phyloP scores from a whole-genome alignment of 2,329 filamentous ascomycete genomes.

The Penicillium sp. region DNA sequence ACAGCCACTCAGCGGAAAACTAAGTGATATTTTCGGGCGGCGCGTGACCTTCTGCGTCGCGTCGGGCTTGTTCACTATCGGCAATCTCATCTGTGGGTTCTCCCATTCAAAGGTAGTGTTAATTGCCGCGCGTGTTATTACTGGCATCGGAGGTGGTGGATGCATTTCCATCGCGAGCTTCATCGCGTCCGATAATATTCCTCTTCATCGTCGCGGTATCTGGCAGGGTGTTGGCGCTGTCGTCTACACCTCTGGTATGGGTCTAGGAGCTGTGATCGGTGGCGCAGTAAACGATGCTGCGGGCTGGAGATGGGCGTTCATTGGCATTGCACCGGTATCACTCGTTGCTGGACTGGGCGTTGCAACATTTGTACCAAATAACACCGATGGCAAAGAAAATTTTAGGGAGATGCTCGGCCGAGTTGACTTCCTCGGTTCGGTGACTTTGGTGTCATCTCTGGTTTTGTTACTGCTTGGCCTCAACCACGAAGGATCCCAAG shows the following conservation, averaged over 20 bases:
- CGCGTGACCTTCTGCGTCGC: slow-evolving; percentile 11
- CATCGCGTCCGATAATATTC: slow-evolving; percentile 17
- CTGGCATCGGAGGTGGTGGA: slow-evolving; percentile 16
- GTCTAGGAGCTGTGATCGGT: slow-evolving; percentile 13
- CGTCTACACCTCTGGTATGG: slow-evolving; percentile 14
- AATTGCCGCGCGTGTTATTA: slow-evolving; percentile 9
- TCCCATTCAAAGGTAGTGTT: slow-evolving; percentile 3
- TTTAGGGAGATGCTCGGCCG: slow-evolving; percentile 3
- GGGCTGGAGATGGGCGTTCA: slow-evolving; percentile 18
- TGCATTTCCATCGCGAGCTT: slow-evolving; percentile 18
- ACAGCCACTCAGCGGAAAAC: slow-evolving; percentile 14
- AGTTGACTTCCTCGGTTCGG: slow-evolving; percentile 12
- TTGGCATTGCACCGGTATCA: slow-evolving; percentile 13
- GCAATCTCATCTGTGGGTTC: slow-evolving; percentile 13
- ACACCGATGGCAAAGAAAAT: not conserved
- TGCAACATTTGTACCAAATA: slow-evolving; percentile 8
- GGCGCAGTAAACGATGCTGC: slow-evolving; percentile 12
- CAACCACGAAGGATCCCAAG: slow-evolving; percentile 9
- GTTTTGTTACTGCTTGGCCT: slow-evolving; percentile 12
- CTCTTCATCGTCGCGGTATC: slow-evolving; percentile 7
- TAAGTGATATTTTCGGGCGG: slow-evolving; percentile 20
- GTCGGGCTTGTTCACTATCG: slow-evolving; percentile 11
- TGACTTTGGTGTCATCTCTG: slow-evolving; percentile 13
- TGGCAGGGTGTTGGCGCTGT: slow-evolving; percentile 12
- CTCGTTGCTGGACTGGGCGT: slow-evolving; percentile 6